Evolutionary conservation across 495 filamentous ascomycete genomes (phyloP).

Genomic region (Podospora sp.): DNA sequence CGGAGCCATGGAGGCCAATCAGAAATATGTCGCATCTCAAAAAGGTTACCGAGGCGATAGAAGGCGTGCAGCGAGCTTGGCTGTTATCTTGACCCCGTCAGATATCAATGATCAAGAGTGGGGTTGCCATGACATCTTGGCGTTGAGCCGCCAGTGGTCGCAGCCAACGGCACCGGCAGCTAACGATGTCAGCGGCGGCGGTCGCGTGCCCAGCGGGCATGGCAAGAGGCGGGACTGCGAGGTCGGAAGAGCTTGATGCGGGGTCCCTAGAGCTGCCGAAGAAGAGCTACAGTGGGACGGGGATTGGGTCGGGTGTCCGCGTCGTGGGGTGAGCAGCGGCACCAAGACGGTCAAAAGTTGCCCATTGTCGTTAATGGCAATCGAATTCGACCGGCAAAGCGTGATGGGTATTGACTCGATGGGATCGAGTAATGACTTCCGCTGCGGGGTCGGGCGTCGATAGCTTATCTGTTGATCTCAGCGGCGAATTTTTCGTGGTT

Average conservation of each 20-base stretch:
- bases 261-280: background rate
- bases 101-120: background rate
- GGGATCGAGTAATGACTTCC: conserved; percentile 29
- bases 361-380: background rate
- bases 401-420: conserved; percentile 25
- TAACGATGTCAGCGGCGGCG: background rate
- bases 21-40: conserved; percentile 3
- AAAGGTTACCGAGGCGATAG: background rate
- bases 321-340: background rate
- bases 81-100: background rate
- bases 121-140: background rate
- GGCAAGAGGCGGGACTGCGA: background rate
- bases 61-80: background rate
- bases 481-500: background rate
- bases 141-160: background rate
- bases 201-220: background rate
- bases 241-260: background rate
- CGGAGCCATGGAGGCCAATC: background rate
- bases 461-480: conserved; percentile 21
- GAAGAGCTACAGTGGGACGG: background rate
- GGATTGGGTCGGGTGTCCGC: background rate
- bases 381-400: background rate
- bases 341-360: background rate
- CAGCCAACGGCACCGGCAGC: background rate
- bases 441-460: conserved; percentile 19